Evolutionary conservation across 192 early-diverging fungal species (phyloP), one percentile per base, ranked within the genome.

Genomic region (Coemansia sp.): DNA sequence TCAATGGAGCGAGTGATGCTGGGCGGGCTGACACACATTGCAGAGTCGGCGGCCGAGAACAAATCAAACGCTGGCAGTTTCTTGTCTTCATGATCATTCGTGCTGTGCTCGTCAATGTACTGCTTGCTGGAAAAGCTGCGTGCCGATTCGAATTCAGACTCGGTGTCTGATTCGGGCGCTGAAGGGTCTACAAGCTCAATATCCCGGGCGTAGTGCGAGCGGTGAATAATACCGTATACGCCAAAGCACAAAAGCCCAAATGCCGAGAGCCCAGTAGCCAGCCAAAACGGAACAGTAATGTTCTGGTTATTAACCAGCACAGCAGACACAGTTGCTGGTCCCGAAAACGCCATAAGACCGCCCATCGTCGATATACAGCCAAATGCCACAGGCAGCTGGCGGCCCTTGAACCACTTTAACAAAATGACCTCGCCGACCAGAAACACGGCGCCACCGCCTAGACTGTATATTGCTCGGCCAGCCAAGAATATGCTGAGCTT

Each of bases 221-320:
- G 79, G 67, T 86, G 84, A 1, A 86, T 78, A 8, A 78, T 45
- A 17, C 71, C 82, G 59, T 85, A 86, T 23, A 82, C 25, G 23
- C 63, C 71, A 63, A 84, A 84, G 60, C 82, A 80, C 12, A 72
- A 26, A 27, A 85, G 66, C 6, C 83, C 83, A 54, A 80, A 61
- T 3, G 73, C 80, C 45, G 84, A 86, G 3, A 87, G 66, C 2
- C 81, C 83, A 3, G 82, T 82, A 1, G 83, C 85, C 1, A 86
- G 58, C 82, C 82, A 84, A 53, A 84, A 80, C 14, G 77, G 66
- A 35, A 80, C 71, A 0, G 77, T 65, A 38, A 77, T 66, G 38
- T 66, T 77, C 27, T 64, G 66, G 19, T 76, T 59, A n/a, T 35
- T 68, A 17, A 57, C 74, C 38, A 76, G 63, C 37, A 80, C 69